A percentile compares a stretch with the other conserved stretches of the same genome.
Conservation (phyloP, 2,329 filamentous ascomycete species). For the Apiospora marii region DNA sequence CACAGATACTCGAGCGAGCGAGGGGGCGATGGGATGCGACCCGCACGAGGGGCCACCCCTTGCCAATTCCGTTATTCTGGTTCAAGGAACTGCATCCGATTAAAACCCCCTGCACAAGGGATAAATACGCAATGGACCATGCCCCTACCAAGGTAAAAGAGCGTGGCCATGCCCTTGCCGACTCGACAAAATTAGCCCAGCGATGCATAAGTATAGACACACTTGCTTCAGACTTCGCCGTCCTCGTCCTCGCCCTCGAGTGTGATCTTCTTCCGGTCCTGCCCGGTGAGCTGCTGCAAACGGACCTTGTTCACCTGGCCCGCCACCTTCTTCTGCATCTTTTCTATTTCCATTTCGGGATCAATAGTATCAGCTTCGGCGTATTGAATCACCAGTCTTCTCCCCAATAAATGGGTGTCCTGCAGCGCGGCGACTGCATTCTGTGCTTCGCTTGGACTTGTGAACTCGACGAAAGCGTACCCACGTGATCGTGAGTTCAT, state of each 20-base stretch:
- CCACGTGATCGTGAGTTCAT: constrained; percentile 88
- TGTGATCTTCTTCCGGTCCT: constrained; percentile 87
- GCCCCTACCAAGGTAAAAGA: constrained; percentile 32
- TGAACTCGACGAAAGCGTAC: constrained; percentile 97
- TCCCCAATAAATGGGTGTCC: constrained; percentile 91
- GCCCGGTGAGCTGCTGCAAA: constrained; percentile 84
- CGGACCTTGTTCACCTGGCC: constrained; percentile 90
- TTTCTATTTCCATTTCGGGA: constrained; percentile 93
- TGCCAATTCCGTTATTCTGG: constrained; percentile 21
- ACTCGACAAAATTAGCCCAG: constrained; percentile 37
- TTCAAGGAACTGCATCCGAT: constrained; percentile 35
- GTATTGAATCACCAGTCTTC: constrained; percentile 89
- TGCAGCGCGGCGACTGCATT: constrained; percentile 91
- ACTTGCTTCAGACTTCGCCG: constrained; percentile 51
- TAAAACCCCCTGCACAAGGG: constrained; percentile 26
- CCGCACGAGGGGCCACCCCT: constrained; percentile 10
- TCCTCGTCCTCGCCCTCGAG: constrained; percentile 74
- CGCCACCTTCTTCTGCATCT: constrained; percentile 96
- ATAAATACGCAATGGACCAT: constrained; percentile 35
- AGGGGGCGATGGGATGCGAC: constrained; percentile 16
- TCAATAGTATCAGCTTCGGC: constrained; percentile 88
- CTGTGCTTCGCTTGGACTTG: constrained; percentile 85
- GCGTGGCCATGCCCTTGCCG: constrained; percentile 38
- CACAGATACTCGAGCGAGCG: neutral
- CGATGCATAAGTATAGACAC: constrained; percentile 37